Evolutionary conservation across 2,329 filamentous ascomycete genomes (phyloP), one percentile per base, ranked within the genome.

Genomic region (Aspergillus luchuensis): DNA sequence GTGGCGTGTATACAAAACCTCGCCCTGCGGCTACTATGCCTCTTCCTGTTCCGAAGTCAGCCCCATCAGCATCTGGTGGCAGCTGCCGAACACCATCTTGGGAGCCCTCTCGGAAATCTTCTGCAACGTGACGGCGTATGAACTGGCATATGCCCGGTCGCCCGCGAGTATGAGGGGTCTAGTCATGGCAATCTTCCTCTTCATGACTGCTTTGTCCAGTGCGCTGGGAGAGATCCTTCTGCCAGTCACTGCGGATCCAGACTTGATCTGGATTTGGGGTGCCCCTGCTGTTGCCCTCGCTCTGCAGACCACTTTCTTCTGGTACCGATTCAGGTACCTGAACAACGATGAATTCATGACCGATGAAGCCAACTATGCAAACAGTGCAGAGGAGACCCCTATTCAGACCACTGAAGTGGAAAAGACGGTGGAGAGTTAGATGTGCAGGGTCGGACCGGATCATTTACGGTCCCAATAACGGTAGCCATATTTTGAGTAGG

Each of bases 341-440:
- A 81, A 84, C 54, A 67, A 81, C n/a, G 81, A 83, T 38, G 74
- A 75, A n/a, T 84, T 80, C 68, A 78, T 77, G 71, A 75, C 65
- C 4, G 49, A 64, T 41, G 66, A 71, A 50, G 57, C 49, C 21
- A 25, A 61, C 25, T 63, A 63, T 47, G 53, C 25, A 2, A 25
- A 17, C 4, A 30, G 28, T 13, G 25, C 13, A 15, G 25, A 17
- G n/a, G 10, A 21, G 50, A 23, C 23, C 15, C 39, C n/a, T 8
- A 36, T 28, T 6, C n/a, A 45, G n/a, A 13, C 39, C n/a, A 23
- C 21, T 7, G 53, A 33, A 41, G 23, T 21, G 13, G 38, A n/a
- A n/a, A 47, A 56, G 23, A 33, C 8, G n/a, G n/a, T 23, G 17
- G 15, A 33, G 8, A 28, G 33, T 17, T 36, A 55, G 38, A 30